Base-by-base conservation (phyloP, 2,329 filamentous ascomycete genomes). In the Botrytis paeoniae region DNA sequence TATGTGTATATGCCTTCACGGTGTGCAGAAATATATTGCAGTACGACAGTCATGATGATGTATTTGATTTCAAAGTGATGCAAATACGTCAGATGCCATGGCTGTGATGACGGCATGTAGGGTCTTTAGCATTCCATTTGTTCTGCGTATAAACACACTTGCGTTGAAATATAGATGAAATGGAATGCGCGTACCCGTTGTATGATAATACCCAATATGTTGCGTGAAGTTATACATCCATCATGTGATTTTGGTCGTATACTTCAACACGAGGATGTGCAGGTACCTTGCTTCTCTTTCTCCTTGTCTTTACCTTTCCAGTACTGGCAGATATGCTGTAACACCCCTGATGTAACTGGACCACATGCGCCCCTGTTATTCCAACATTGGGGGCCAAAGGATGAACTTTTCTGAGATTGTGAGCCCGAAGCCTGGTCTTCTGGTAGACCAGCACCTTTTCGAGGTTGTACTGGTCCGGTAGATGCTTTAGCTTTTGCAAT, bases 181-280 rank as follows among this genome's bases (percentile, higher is more conserved):
- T 41, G 35, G n/a, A 57, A 68, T 57, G 65, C 54, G 45, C 65
- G 48, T 41, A 68, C 2, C 48, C 65, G 35, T 48, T 57, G 65
- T 37, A 32, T n/a, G 65, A 68, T n/a, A 57, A 68, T 18, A 29
- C 14, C n/a, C 18, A 9, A 6, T 57, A 54, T 68, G 65, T n/a
- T 68, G 65, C 48, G 65, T 68, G 65, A 54, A 68, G 65, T 68
- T 32, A 32, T 41, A 68, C 65, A 68, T 57, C 48, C n/a, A 68
- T 68, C 65, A 68, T 68, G 65, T 68, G 65, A 68, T 68, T 35
- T n/a, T 51, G 20, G 37, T 54, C 25, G 64, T 68, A 54, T 68
- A 66, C 64, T 54, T 54, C 64, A 57, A 68, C 64, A 37, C 54
- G 51, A 68, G 45, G 29, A 57, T n/a, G 65, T 54, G 43, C 65